Evolutionary conservation across 164 flowering plant species (phyloP), one percentile per base, ranked within the genome.

Genomic region (Houttuynia cordata): DNA sequence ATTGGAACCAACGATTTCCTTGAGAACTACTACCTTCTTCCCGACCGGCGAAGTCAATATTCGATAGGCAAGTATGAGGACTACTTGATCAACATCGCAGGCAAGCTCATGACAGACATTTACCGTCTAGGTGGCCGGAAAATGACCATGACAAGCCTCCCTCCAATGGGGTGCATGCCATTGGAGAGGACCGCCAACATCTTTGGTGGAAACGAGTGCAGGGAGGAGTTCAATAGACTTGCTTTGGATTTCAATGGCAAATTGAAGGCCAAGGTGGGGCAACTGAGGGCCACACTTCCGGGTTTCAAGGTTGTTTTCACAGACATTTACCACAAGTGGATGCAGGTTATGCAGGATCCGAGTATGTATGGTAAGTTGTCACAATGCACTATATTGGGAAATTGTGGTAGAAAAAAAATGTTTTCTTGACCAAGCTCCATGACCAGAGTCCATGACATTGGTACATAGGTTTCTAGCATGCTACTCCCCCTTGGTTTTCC

Each of bases 121-220:
- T 68, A 69, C 59, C 7, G 52, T 4, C 39, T 69, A 21, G 76
- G 87, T 21, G 86, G 76, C 51, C 68, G 83, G 42, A 82, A 78
- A 62, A 70, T 86, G 1, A 67, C 78, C 1, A 8, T 84, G 0
- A 65, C 69, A 7, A 89, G 87, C 24, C 70, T 84, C 52, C 80
- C 82, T 61, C 89, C 89, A 8, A 82, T 86, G 83, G 93, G 89
- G n/a, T 86, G 87, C 51, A 60, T 86, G 63, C 93, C 94, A 24
- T 61, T 69, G 55, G 76, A 73, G 30, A 62, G 75, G 58, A 58
- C 53, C 34, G 50, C 18, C n/a, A 65, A 65, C 21, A 0, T 51
- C 22, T 10, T 55, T 23, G 13, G 25, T 1, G 58, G 62, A 0
- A 22, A 64, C 37, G 58, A 24, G 4, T 68, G 75, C 55, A 25